Evolutionary conservation across 768 basidiomycete species (phyloP).

Genomic region (Nevesoporus exiguus): DNA sequence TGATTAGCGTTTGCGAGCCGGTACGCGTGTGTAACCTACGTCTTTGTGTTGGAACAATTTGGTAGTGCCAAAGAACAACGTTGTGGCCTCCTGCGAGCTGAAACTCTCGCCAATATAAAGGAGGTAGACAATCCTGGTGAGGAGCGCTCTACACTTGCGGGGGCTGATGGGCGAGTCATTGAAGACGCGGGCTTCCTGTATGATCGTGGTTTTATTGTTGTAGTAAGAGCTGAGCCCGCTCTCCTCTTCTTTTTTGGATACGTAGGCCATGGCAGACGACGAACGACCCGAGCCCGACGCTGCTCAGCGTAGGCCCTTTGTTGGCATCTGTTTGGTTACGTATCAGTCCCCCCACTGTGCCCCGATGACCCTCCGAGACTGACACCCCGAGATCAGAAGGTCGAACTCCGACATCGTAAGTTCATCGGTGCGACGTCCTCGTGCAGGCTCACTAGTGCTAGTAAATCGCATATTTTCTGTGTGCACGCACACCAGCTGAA

Average conservation of each 20-base stretch:
- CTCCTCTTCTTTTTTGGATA: constrained; percentile 97
- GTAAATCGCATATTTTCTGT: background rate
- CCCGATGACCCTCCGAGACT: too few species aligned
- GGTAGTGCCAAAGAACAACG: constrained; percentile 97
- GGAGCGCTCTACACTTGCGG: constrained; percentile 91
- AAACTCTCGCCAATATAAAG: constrained; percentile 96
- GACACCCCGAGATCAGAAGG: too few species aligned
- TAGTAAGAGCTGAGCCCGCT: constrained; percentile 87
- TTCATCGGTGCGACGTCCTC: too few species aligned
- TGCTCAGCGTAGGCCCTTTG: constrained; percentile 11
- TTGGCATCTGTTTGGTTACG: constrained; percentile 26
- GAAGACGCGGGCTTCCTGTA: constrained; percentile 98
- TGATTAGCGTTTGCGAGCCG: constrained; percentile 5
- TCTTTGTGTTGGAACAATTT: constrained; percentile 99
- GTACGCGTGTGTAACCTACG: constrained; percentile 50
- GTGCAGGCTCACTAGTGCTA: background rate
- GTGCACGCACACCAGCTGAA: background rate
- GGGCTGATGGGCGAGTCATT: constrained; percentile 99
- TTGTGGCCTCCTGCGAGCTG: constrained; percentile 93
- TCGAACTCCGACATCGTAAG: too few species aligned
- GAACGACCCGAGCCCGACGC: constrained; percentile 13
- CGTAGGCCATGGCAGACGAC: constrained; percentile 65
- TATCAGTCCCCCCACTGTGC: too few species aligned
- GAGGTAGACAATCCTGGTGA: constrained; percentile 95
- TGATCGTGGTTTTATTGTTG: constrained; percentile 96